Percentiles rank a stretch among this genome's conserved stretches.
phyloP scores from a whole-genome alignment of 768 basidiomycete genomes.

The Tricholomella constricta region DNA sequence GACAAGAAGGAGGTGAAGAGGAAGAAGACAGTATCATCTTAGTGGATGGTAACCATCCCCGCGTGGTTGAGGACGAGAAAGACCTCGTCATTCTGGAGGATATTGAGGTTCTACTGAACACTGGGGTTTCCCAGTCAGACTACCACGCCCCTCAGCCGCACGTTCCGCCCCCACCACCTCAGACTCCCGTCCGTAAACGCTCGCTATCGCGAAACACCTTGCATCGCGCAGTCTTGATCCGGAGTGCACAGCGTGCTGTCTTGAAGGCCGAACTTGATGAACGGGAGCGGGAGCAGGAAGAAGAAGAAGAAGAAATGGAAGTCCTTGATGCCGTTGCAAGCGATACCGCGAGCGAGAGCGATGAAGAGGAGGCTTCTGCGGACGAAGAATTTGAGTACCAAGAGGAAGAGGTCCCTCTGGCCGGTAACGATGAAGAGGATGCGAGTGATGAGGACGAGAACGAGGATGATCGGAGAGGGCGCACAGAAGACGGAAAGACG shows the following conservation, averaged over 20 bases:
- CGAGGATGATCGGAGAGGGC: conserved; percentile 26
- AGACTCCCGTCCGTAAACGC: conserved; percentile 37
- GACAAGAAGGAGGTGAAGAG: conserved; percentile 32
- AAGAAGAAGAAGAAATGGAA: conserved; percentile 53
- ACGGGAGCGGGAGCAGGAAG: conserved; percentile 52
- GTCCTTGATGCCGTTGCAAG: conserved; percentile 42
- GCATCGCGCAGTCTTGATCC: conserved; percentile 70
- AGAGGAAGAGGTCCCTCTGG: conserved; percentile 25
- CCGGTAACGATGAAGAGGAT: conserved; percentile 22
- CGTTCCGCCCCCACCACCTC: conserved; percentile 25
- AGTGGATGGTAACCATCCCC: conserved; percentile 66
- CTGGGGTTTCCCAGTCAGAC: conserved; percentile 16
- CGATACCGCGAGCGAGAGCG: conserved; percentile 37
- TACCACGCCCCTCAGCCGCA: conserved; percentile 17
- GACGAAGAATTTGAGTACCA: conserved; percentile 21
- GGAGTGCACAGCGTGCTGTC: conserved; percentile 66
- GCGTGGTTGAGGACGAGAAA: conserved; percentile 67
- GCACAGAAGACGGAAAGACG: conserved; percentile 20
- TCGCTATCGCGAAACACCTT: conserved; percentile 51
- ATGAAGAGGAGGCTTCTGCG: conserved; percentile 25
- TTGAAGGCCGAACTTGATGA: conserved; percentile 51
- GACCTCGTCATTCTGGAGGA: conserved; percentile 76
- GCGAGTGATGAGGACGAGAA: conserved; percentile 29
- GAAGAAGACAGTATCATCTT: conserved; percentile 56
- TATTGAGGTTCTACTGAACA: conserved; percentile 39